Evolutionary conservation across 2,329 filamentous ascomycete genomes (phyloP).

Genomic region (Pseudogymnoascus sp.): DNA sequence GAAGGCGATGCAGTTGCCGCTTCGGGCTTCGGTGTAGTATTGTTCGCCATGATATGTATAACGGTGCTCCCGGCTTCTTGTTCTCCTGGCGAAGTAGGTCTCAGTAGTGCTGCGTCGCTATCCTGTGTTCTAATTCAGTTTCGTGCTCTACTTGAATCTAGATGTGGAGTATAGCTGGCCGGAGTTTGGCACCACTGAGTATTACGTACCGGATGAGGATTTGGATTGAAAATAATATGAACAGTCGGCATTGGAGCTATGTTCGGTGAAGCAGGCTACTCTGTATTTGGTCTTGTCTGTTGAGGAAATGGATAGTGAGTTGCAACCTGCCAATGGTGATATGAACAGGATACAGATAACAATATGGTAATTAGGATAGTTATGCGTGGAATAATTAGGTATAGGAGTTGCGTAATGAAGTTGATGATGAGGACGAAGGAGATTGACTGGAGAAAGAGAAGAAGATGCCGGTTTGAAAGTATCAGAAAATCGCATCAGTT

Average conservation of each 20-base stretch:
- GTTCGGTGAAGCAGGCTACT: background rate
- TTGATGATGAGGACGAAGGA: background rate
- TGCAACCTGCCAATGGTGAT: background rate
- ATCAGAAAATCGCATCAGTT: background rate
- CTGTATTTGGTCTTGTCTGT: background rate
- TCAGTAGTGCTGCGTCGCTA: background rate
- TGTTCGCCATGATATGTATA: background rate
- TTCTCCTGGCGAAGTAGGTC: background rate
- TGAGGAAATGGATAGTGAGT: background rate
- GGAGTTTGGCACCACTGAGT: background rate
- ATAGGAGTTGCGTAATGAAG: background rate
- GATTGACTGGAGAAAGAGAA: background rate
- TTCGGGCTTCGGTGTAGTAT: background rate
- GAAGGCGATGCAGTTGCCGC: background rate
- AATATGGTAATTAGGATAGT: background rate
- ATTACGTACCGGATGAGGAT: background rate
- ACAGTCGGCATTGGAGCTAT: background rate
- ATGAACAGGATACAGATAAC: background rate
- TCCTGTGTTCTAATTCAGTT: background rate
- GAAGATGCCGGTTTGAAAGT: background rate
- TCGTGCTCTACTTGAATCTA: background rate
- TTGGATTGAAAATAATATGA: background rate
- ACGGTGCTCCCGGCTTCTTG: background rate
- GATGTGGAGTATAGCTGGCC: background rate
- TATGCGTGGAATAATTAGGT: background rate